phyloP scores from a whole-genome alignment of 2,329 filamentous ascomycete genomes.

The Aphanocladium album region DNA sequence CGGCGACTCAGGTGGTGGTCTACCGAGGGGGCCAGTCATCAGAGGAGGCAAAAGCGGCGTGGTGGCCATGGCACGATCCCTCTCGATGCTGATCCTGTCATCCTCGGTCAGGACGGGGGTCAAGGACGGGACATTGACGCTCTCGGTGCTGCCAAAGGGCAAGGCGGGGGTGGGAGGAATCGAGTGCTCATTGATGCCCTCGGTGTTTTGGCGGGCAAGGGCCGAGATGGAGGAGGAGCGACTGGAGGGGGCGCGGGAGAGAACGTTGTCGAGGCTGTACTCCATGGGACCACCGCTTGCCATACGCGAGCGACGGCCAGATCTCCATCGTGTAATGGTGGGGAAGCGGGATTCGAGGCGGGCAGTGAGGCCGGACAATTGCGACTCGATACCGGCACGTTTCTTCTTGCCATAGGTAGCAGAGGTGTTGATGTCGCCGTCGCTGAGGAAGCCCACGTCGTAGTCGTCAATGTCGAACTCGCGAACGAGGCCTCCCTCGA shows the following conservation, averaged over 20 bases:
- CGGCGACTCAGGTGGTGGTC: slow-evolving; percentile 67
- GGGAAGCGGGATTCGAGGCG: slow-evolving; percentile 60
- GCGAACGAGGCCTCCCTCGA: slow-evolving; percentile 32
- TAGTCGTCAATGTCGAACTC: slow-evolving; percentile 51
- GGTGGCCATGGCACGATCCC: slow-evolving; percentile 58
- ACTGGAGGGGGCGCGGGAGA: slow-evolving; percentile 64
- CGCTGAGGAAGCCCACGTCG: slow-evolving; percentile 62
- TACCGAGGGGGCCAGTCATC: slow-evolving; percentile 54
- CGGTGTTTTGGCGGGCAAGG: slow-evolving; percentile 43
- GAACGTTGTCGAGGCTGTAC: slow-evolving; percentile 74
- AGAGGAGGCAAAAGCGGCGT: slow-evolving; percentile 84
- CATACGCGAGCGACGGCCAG: slow-evolving; percentile 39
- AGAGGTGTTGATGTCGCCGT: slow-evolving; percentile 50
- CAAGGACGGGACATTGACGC: slow-evolving; percentile 37
- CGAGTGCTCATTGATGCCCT: slow-evolving; percentile 45
- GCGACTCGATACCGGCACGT: slow-evolving; percentile 51
- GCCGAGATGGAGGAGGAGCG: slow-evolving; percentile 73
- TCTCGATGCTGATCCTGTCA: slow-evolving; percentile 46
- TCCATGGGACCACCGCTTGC: slow-evolving; percentile 68
- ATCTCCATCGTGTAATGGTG: slow-evolving; percentile 47
- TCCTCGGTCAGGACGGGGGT: slow-evolving; percentile 44
- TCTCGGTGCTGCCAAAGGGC: slow-evolving; percentile 58
- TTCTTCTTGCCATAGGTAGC: slow-evolving; percentile 47
- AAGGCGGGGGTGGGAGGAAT: slow-evolving; percentile 58
- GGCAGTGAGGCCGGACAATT: slow-evolving; percentile 57